These are phyloP conservation scores for Allium cepa DNA, from an alignment of 106 monocot genomes.

Conservation along the genomic window DNA sequence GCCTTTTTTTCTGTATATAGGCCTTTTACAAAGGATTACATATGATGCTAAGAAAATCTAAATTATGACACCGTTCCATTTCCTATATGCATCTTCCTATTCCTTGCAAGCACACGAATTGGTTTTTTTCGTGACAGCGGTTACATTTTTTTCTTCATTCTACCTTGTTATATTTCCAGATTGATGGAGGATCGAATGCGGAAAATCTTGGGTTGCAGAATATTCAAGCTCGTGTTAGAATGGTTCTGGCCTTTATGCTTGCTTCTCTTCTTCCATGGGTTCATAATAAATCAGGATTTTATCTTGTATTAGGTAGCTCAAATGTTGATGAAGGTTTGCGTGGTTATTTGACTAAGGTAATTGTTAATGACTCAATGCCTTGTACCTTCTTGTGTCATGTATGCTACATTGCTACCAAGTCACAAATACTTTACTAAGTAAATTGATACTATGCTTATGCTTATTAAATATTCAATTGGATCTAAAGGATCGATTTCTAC, in stretches of 20 bases:
- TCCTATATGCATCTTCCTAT: too few species aligned
- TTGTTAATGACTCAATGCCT: background rate
- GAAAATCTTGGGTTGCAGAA: conserved; percentile 95
- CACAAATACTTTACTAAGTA: too few species aligned
- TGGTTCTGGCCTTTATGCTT: conserved; percentile 97
- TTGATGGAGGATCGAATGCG: conserved; percentile 93
- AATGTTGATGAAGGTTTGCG: conserved; percentile 99
- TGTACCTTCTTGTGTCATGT: too few species aligned
- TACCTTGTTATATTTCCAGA: conserved; percentile 24
- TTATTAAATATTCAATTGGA: too few species aligned
- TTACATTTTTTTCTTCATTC: background rate
- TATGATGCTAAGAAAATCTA: too few species aligned
- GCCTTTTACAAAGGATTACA: too few species aligned
- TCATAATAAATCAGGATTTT: conserved; percentile 87
- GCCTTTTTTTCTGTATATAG: too few species aligned
- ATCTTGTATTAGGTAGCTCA: conserved; percentile 90
- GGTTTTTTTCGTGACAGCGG: background rate
- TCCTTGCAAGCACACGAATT: too few species aligned
- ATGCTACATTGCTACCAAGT: too few species aligned
- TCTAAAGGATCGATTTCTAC: background rate
- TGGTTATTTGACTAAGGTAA: conserved; percentile 98
- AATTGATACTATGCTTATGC: too few species aligned
- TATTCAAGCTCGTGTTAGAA: conserved; percentile 98
- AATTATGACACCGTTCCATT: too few species aligned
- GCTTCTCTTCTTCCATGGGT: conserved; percentile 99